Percentiles rank a stretch among this genome's conserved stretches.
These are phyloP conservation scores for Amanita exitialis DNA, from an alignment of 768 basidiomycete species.

Conservation along the genomic window DNA sequence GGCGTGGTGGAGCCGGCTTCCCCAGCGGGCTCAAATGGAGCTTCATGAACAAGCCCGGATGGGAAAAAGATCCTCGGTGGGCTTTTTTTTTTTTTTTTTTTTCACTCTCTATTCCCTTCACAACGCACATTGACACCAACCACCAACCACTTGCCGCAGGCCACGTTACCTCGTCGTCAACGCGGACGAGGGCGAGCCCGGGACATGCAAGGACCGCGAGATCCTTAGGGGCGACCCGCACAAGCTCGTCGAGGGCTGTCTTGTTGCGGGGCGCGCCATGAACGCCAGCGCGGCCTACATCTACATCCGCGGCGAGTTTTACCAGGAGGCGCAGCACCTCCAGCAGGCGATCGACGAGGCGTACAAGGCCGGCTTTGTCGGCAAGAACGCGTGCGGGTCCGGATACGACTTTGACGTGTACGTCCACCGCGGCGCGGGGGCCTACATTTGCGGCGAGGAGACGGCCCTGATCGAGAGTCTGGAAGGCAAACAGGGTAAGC, in stretches of 20 bases:
- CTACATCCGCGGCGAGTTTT: conserved; percentile 98
- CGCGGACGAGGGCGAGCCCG: conserved; percentile 97
- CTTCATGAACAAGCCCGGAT: conserved; percentile 99
- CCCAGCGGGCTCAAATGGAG: conserved; percentile 96
- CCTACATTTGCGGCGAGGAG: conserved; percentile 98
- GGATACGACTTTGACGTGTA: conserved; percentile 98
- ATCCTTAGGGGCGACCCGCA: conserved; percentile 97
- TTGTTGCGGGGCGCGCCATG: conserved; percentile 95
- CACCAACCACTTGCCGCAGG: conserved; percentile 23
- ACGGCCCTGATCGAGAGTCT: conserved; percentile 95
- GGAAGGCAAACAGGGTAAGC: conserved; percentile 98
- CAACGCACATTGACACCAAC: neutral
- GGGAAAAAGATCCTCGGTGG: conserved; percentile 88
- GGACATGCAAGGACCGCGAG: conserved; percentile 98
- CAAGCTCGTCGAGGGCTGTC: conserved; percentile 95
- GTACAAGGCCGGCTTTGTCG: conserved; percentile 80
- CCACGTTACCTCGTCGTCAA: conserved; percentile 97
- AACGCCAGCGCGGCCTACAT: conserved; percentile 99
- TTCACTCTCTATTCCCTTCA: neutral
- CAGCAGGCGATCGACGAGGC: conserved; percentile 95
- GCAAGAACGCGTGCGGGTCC: conserved; percentile 84
- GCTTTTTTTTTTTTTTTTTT: conserved; percentile 8
- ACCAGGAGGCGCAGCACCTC: conserved; percentile 88
- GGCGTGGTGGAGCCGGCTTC: conserved; percentile 95
- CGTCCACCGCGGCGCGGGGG: conserved; percentile 95